Evolutionary conservation across 805 yeast species (phyloP).

Genomic region (Candida suzukii): DNA sequence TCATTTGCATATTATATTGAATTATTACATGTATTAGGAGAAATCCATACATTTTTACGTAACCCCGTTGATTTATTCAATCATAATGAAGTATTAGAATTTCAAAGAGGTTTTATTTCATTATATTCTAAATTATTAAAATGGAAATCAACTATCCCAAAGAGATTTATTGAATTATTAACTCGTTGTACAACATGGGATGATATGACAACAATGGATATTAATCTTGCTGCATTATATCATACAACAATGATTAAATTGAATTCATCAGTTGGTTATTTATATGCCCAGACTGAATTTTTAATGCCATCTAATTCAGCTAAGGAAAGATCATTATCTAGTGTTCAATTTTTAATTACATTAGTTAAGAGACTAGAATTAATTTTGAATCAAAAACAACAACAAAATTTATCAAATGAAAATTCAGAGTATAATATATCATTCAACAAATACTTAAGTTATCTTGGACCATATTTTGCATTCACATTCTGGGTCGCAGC

Average conservation of each 20-base stretch:
- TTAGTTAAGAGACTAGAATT: constrained; percentile 6
- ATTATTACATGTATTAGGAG: constrained; percentile 10
- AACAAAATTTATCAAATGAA: too few species aligned
- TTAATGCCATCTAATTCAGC: constrained; percentile 15
- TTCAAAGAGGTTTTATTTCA: constrained; percentile 9
- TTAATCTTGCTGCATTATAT: constrained; percentile 9
- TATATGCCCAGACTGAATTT: constrained; percentile 15
- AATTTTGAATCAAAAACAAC: constrained; percentile 1
- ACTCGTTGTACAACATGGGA: constrained; percentile 6
- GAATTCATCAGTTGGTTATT: constrained; percentile 19
- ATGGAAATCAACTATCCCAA: constrained; percentile 12
- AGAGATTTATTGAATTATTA: constrained; percentile 4
- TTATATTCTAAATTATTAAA: constrained; percentile 7
- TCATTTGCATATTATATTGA: constrained; percentile 15
- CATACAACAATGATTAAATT: constrained; percentile 16
- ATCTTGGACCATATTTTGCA: constrained; percentile 25
- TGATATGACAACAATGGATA: constrained; percentile 6
- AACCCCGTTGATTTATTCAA: constrained; percentile 11
- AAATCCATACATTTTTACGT: constrained; percentile 10
- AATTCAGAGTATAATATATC: background rate
- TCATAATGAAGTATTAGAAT: constrained; percentile 10
- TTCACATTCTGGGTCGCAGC: constrained; percentile 27
- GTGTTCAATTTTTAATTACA: constrained; percentile 7
- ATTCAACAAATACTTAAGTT: background rate
- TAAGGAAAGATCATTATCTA: constrained; percentile 9